A percentile compares a stretch with the other conserved stretches of the same genome.
These are phyloP conservation scores for Microcos paniculata DNA, from an alignment of 345 rosid species.

Conservation along the genomic window DNA sequence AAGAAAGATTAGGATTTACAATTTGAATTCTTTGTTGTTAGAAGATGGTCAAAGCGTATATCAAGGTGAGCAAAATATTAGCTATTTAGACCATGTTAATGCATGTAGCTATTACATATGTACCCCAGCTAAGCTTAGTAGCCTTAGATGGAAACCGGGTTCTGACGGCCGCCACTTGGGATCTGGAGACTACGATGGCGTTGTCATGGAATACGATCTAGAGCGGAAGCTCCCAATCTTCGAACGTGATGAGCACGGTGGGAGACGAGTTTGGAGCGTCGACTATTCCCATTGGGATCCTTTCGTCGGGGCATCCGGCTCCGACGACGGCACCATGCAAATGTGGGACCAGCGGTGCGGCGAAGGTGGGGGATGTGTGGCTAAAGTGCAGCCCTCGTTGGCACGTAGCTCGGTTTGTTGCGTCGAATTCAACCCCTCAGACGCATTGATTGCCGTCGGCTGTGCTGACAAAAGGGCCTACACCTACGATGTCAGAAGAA, in stretches of 20 bases:
- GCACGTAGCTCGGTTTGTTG: constrained; percentile 53
- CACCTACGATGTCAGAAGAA: constrained; percentile 60
- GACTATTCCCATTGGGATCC: constrained; percentile 61
- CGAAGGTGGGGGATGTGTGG: constrained; percentile 46
- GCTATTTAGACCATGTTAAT: constrained; percentile 44
- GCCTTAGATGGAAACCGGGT: constrained; percentile 73
- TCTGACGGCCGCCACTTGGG: constrained; percentile 56
- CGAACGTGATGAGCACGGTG: constrained; percentile 95
- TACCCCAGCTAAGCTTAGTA: constrained; percentile 91
- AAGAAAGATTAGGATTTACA: constrained; percentile 69
- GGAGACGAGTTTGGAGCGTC: constrained; percentile 86
- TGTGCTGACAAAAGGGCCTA: constrained; percentile 74
- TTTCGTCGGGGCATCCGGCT: constrained; percentile 73
- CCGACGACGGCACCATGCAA: constrained; percentile 89
- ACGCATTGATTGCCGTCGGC: constrained; percentile 54
- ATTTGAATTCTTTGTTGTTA: constrained; percentile 38
- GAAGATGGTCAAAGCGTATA: not conserved
- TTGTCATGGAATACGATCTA: constrained; percentile 77
- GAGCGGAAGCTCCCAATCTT: constrained; percentile 58
- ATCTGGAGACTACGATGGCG: constrained; percentile 92
- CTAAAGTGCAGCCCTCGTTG: constrained; percentile 47
- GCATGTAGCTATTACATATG: constrained; percentile 59
- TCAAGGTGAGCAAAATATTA: not conserved
- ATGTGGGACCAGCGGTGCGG: constrained; percentile 72
- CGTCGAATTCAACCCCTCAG: constrained; percentile 74